Evolutionary conservation across 1,139 yeast species (phyloP), one percentile per base, ranked within the genome.

Genomic region (Meyerozyma carpophila): DNA sequence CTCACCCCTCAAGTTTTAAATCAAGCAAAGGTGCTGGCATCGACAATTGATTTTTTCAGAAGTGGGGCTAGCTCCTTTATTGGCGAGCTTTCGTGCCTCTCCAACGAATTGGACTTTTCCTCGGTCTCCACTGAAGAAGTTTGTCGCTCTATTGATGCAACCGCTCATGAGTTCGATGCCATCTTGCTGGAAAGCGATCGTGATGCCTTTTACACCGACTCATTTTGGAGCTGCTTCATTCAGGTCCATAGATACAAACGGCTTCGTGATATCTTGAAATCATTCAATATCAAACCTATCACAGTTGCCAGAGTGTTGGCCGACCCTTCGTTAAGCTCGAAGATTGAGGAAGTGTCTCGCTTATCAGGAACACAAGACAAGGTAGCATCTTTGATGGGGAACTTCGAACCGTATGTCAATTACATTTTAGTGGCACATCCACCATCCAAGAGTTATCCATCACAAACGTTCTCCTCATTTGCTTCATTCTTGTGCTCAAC

Each of bases 171-270:
- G 14, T 31, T 31, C 16, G 34, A 31, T 14, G 34, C 16, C 10
- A 31, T 31, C 7, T n/a, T 31, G 14, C 34, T 13, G 34, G 34
- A 31, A 14, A 31, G 34, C 14, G 21, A 31, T n/a, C 34, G 21
- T 31, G 34, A 31, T 31, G n/a, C 34, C 5, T 31, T 31, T 11
- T 31, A 13, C 20, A 31, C 34, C 1, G 34, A 31, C 2, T 10
- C 37, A 20, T 34, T 34, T 13, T 34, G 37, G 37, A 34, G 37
- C 26, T 20, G 26, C 14, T 54, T 59, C 18, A 56, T 66, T 41
- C 63, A 62, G 40, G 54, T 58, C 16, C 58, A 59, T 45, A 53
- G 66, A 29, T 65, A 64, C 48, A 56, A 53, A 42, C 50, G 51
- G 13, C 55, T 66, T 48, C 55, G 52, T 39, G 36, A 39, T 4